Conservation (phyloP, 306 rosid species). For the Astragalus glycyphyllos region DNA sequence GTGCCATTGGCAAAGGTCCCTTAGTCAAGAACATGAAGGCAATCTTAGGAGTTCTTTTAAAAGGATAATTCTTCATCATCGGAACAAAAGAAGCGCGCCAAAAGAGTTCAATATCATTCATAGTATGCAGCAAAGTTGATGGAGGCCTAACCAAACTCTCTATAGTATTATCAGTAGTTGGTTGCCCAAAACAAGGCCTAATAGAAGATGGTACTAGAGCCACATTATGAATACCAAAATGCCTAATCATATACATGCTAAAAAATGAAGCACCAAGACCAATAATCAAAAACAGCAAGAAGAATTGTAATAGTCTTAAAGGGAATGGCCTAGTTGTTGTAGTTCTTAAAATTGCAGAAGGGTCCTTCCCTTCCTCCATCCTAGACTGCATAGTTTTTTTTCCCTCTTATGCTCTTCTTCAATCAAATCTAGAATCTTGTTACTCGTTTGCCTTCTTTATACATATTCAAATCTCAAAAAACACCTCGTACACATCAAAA, state of each 20-base stretch:
- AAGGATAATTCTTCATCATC: slow-evolving; percentile 68
- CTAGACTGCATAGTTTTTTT: slow-evolving; percentile 61
- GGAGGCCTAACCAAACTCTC: slow-evolving; percentile 80
- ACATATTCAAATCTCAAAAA: slow-evolving; percentile 41
- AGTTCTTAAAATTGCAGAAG: slow-evolving; percentile 49
- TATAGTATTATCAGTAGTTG: slow-evolving; percentile 38
- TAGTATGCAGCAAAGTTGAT: slow-evolving; percentile 63
- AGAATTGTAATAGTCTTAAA: slow-evolving; percentile 70
- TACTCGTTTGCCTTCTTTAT: slow-evolving; percentile 40
- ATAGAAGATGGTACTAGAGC: slow-evolving; percentile 53
- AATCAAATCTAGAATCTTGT: slow-evolving; percentile 46
- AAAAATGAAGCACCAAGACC: slow-evolving; percentile 76
- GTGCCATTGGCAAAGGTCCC: slow-evolving; percentile 94
- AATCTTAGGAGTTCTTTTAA: slow-evolving; percentile 79
- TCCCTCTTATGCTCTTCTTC: slow-evolving; percentile 23
- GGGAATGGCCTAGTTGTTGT: slow-evolving; percentile 71
- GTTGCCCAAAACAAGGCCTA: slow-evolving; percentile 65
- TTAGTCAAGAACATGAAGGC: slow-evolving; percentile 99
- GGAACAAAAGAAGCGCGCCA: slow-evolving; percentile 88
- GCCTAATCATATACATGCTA: slow-evolving; percentile 75
- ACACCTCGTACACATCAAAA: slow-evolving; percentile 24
- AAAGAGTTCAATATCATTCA: slow-evolving; percentile 81
- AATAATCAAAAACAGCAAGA: slow-evolving; percentile 66
- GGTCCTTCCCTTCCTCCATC: slow-evolving; percentile 89
- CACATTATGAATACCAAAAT: slow-evolving; percentile 63